A percentile compares a stretch with the other conserved stretches of the same genome.
These are phyloP conservation scores for Clavispora vitiphila DNA, from an alignment of 805 yeast species.

Conservation along the genomic window DNA sequence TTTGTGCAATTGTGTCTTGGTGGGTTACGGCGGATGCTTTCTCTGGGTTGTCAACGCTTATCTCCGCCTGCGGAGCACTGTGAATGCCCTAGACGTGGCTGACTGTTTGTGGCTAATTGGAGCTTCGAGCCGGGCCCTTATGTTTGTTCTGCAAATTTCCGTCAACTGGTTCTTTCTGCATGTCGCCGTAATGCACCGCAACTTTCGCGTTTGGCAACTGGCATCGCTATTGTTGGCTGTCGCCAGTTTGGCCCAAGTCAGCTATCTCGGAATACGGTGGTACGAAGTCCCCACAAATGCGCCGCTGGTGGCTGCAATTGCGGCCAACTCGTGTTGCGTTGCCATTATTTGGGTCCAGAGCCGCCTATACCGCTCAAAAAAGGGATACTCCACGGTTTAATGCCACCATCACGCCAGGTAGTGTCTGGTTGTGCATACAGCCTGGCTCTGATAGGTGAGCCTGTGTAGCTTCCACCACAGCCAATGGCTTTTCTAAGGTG, in stretches of 20 bases:
- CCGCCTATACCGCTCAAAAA: conserved; percentile 2
- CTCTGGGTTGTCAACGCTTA: conserved; percentile 2
- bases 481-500: conserved; percentile 7
- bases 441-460: too few species aligned
- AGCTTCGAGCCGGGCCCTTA: conserved; percentile 5
- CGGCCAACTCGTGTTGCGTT: conserved; percentile 1
- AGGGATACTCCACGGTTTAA: background rate
- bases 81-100: conserved; percentile 12
- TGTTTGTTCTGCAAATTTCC: conserved; percentile 13
- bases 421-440: background rate
- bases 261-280: conserved; percentile 2
- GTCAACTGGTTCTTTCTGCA: conserved; percentile 11
- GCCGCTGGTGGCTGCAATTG: conserved; percentile 1
- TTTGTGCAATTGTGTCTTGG: conserved; percentile 7
- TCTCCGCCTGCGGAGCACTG: conserved; percentile 5
- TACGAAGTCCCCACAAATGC: conserved; percentile 6
- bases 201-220: background rate
- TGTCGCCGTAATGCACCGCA: conserved; percentile 1
- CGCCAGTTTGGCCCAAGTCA: background rate
- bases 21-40: background rate
- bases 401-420: background rate
- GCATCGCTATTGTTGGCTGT: conserved; percentile 1
- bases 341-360: conserved; percentile 3
- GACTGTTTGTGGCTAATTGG: conserved; percentile 11
- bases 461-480: background rate